Percentiles rank a stretch among this genome's conserved stretches.
Evolutionary conservation across 2,329 filamentous ascomycete species (phyloP).

Genomic region (Tolypocladium endophyticum): DNA sequence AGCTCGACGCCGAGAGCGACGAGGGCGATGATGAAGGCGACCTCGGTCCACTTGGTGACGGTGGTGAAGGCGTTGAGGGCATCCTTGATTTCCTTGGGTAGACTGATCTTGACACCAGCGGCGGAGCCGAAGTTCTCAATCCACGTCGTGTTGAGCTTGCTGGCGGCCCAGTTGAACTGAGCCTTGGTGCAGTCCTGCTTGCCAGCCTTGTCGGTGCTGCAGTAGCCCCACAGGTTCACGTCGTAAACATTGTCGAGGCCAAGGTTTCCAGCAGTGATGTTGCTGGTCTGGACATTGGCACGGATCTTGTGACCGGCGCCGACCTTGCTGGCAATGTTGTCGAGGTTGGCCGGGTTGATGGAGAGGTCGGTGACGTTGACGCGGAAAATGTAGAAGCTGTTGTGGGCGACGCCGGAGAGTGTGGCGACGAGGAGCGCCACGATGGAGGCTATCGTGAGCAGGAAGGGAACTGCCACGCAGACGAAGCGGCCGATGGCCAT

Average conservation of each 20-base stretch:
- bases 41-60: conserved; percentile 72
- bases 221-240: conserved; percentile 81
- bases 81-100: conserved; percentile 56
- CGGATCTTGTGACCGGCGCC: conserved; percentile 10
- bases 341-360: conserved; percentile 22
- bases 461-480: conserved; percentile 82
- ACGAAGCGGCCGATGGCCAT: conserved; percentile 65
- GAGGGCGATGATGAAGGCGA: conserved; percentile 68
- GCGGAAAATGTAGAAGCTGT: conserved; percentile 46
- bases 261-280: conserved; percentile 47
- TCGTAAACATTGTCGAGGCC: conserved; percentile 68
- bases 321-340: conserved; percentile 21
- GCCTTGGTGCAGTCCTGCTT: conserved; percentile 58
- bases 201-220: conserved; percentile 45
- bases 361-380: conserved; percentile 52
- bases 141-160: conserved; percentile 51
- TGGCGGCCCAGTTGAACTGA: conserved; percentile 66
- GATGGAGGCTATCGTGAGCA: conserved; percentile 67
- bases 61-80: conserved; percentile 64
- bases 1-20: conserved; percentile 61
- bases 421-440: conserved; percentile 53
- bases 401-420: conserved; percentile 45
- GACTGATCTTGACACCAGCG: conserved; percentile 43
- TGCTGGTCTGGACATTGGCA: conserved; percentile 20
- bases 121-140: conserved; percentile 43